phyloP scores from a whole-genome alignment of 495 filamentous ascomycete genomes.

The Aspergillus incahuasiensis region DNA sequence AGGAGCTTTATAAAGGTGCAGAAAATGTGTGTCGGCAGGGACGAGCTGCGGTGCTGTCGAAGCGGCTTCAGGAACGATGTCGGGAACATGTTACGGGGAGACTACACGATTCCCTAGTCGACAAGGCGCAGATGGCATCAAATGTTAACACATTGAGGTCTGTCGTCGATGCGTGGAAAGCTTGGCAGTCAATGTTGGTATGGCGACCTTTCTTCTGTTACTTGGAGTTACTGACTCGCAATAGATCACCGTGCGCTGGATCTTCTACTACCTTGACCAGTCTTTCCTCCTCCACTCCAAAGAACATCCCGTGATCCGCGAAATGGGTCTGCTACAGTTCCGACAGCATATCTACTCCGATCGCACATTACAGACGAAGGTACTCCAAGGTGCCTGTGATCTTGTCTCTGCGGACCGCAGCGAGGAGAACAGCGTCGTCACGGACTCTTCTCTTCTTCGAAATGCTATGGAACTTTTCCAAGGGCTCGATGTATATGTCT shows the following conservation, averaged over 20 bases:
- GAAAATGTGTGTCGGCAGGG: conserved; percentile 84
- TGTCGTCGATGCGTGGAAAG: conserved; percentile 66
- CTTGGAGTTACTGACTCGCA: conserved; percentile 3
- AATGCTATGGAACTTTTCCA: conserved; percentile 77
- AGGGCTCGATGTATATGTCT: conserved; percentile 70
- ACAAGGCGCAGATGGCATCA: conserved; percentile 43
- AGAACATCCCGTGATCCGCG: conserved; percentile 49
- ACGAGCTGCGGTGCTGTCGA: conserved; percentile 58
- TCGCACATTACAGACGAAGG: conserved; percentile 42
- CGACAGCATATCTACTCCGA: conserved; percentile 54
- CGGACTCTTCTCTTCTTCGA: conserved; percentile 54
- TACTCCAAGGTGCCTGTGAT: conserved; percentile 69
- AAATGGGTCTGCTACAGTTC: conserved; percentile 56
- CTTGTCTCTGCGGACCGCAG: conserved; percentile 69
- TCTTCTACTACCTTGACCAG: conserved; percentile 90
- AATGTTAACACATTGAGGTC: conserved; percentile 59
- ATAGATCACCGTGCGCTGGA: conserved; percentile 69
- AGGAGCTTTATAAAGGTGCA: conserved; percentile 82
- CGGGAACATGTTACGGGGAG: conserved; percentile 55
- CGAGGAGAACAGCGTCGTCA: conserved; percentile 29
- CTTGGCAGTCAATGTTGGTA: conserved; percentile 76
- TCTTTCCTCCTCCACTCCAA: conserved; percentile 73
- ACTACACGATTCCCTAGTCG: conserved; percentile 50
- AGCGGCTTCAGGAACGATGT: conserved; percentile 58
- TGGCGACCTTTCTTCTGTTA: conserved; percentile 8